Evolutionary conservation across 2,329 filamentous ascomycete genomes (phyloP).

Genomic region (Pseudomassariella vexata): DNA sequence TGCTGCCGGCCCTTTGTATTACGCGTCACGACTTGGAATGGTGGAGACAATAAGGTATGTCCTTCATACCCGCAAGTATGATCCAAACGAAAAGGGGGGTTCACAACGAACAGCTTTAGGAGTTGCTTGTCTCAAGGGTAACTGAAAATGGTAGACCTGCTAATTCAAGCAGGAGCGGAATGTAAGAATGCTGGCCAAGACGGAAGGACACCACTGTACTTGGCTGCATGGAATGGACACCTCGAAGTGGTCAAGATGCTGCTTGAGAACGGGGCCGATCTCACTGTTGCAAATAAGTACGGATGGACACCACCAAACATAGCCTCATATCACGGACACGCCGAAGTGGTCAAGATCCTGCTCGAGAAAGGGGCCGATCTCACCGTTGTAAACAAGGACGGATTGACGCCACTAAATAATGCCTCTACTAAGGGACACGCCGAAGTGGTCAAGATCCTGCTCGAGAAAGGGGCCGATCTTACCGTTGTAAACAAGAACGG

Average conservation of each 20-base stretch:
- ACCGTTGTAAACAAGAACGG: conserved; percentile 1
- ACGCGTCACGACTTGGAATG: too few relatives aligned
- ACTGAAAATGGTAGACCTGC: too few relatives aligned
- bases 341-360: neutral
- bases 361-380: neutral
- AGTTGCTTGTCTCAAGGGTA: too few relatives aligned
- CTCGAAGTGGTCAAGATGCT: neutral
- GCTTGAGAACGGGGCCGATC: neutral
- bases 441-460: neutral
- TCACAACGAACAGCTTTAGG: too few relatives aligned
- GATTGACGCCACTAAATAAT: neutral
- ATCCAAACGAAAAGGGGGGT: too few relatives aligned
- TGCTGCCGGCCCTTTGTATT: too few relatives aligned
- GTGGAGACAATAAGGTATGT: too few relatives aligned
- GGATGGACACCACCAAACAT: neutral
- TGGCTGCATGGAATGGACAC: neutral
- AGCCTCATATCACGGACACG: neutral
- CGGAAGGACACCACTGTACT: neutral
- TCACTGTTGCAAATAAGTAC: neutral
- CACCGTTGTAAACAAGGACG: neutral
- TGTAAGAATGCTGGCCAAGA: too few relatives aligned
- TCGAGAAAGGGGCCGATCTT: conserved; percentile 1
- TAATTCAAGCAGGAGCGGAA: too few relatives aligned
- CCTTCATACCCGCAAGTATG: too few relatives aligned
- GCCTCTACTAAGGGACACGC: neutral